These are phyloP conservation scores for Ochromonas danica DNA, from an alignment of 108 stramenopile genomes.

Conservation along the genomic window DNA sequence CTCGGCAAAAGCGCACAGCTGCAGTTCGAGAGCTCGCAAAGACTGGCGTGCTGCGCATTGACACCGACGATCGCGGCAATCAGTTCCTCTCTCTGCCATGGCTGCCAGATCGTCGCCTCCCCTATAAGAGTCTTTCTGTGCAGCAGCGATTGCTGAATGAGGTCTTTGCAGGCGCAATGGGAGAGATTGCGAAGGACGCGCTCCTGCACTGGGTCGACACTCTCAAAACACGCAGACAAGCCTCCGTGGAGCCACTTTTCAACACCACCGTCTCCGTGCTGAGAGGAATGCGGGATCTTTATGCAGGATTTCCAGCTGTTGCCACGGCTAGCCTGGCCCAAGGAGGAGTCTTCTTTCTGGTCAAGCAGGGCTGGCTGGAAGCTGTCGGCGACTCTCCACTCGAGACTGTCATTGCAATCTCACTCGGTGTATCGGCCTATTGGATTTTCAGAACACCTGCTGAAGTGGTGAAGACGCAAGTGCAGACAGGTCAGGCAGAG, in stretches of 20 bases:
- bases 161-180: background rate
- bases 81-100: background rate
- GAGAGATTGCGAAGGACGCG: background rate
- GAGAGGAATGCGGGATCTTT: background rate
- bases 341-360: background rate
- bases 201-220: background rate
- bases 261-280: background rate
- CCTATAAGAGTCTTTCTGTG: background rate
- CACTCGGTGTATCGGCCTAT: background rate
- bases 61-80: background rate
- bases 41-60: background rate
- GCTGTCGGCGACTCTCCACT: background rate
- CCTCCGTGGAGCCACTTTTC: background rate
- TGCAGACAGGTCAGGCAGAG: background rate
- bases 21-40: background rate
- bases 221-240: background rate
- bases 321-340: background rate
- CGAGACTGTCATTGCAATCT: background rate
- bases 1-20: background rate
- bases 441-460: background rate
- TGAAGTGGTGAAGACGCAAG: background rate
- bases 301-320: background rate
- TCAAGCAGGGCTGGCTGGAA: background rate
- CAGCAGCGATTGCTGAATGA: background rate
- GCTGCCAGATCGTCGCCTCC: background rate